Evolutionary conservation across 768 basidiomycete genomes (phyloP), one percentile per base, ranked within the genome.

Genomic region (Pulveroboletus frians): DNA sequence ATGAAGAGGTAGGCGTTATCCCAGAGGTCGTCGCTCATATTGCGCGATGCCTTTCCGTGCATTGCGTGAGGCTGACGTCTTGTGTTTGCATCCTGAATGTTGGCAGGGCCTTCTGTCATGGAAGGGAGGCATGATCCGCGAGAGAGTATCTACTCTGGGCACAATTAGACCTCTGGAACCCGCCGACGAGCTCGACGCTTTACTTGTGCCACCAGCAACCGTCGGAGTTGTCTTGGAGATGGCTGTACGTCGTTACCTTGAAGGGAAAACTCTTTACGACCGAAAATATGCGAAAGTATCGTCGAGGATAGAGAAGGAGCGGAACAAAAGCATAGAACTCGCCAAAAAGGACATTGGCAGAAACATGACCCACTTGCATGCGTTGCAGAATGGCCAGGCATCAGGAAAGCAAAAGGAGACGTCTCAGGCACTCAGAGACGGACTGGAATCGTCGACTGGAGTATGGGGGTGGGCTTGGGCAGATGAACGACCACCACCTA

Each of bases 381-480:
- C 44, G 39, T 39, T 39, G 31, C 63, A 47, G 36, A 49, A 41
- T 32, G 46, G 49, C 39, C 54, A 58, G 51, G 42, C 44, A 58
- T 47, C 40, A 39, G 63, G 37, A 29, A 68, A 57, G 52, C 61
- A n/a, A 35, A 55, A 27, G 40, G 58, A 46, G 45, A 47, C 55
- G 5, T 50, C 39, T 49, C 65, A 51, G 43, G 51, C 60, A 9
- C 47, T 66, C 37, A 56, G 50, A 55, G 62, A 68, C 35, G 70
- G 60, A 4, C 39, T 63, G 11, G 76, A 73, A 51, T 70, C 71
- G 36, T 69, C 72, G 6, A 73, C 77, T 26, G 80, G 76, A 39
- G 77, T 76, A 53, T 88, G 84, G 84, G 78, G 75, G 26, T 92
- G 89, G 84, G 81, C 84, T 17, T 97, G 88, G 92, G 91, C 85